Conservation (phyloP, 2,329 filamentous ascomycete genomes). For the Didymella arachidicola region DNA sequence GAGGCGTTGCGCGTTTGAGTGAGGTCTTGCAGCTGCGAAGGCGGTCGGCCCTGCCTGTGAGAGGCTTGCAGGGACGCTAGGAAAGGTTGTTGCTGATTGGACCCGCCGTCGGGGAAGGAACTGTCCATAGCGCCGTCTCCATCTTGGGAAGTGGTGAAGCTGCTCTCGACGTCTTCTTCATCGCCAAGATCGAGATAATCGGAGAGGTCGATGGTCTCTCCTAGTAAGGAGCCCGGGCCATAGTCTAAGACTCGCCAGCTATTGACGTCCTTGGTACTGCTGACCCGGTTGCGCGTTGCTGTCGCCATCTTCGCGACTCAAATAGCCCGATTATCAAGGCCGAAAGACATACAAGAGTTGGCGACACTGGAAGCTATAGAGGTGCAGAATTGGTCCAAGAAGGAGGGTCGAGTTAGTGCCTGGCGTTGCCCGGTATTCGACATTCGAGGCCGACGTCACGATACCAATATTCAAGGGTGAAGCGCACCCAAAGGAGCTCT, state of each 20-base stretch:
- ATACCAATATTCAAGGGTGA: background rate
- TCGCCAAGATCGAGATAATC: background rate
- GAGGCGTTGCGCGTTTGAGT: conserved; percentile 10
- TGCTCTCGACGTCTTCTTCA: background rate
- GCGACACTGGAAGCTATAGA: background rate
- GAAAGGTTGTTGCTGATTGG: conserved; percentile 16
- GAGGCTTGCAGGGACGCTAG: conserved; percentile 27
- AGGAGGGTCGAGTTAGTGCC: too few relatives aligned
- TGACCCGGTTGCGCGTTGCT: background rate
- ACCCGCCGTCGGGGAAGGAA: background rate
- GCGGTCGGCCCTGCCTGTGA: conserved; percentile 17
- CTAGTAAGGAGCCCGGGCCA: background rate
- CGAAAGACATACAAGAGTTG: background rate
- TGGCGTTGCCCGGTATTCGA: background rate
- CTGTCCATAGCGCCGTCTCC: background rate
- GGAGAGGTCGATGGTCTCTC: background rate
- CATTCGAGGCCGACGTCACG: background rate
- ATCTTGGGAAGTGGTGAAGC: background rate
- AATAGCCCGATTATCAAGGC: background rate
- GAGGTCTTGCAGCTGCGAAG: conserved; percentile 7
- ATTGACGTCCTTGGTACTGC: background rate
- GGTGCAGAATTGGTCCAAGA: too few relatives aligned
- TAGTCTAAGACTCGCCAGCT: background rate
- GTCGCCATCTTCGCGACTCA: background rate
- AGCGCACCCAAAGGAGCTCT: background rate